Conservation (phyloP, 2,329 filamentous ascomycete species). For the Metarhizium album region DNA sequence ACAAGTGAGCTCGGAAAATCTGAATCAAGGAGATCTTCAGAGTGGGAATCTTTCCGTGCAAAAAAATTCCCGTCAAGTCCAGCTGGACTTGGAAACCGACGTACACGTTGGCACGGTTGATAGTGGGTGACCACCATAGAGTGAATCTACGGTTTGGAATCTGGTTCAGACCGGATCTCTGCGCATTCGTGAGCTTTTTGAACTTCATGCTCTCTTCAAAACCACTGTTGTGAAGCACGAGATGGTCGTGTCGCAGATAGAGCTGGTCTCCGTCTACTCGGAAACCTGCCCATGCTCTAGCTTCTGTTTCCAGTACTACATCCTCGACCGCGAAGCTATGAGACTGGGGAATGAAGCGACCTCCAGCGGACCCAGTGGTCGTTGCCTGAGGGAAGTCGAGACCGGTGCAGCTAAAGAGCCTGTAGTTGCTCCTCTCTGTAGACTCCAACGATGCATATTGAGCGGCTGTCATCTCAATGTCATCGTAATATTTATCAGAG, state of each 20-base stretch:
- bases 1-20: conserved; percentile 98
- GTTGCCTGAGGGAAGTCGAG: conserved; percentile 17
- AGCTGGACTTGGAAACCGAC: conserved; percentile 99
- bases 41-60: conserved; percentile 97
- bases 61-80: conserved; percentile 94
- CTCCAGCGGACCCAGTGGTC: conserved; percentile 2
- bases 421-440: conserved; percentile 24
- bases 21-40: conserved; percentile 97
- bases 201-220: conserved; percentile 76
- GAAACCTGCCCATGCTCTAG: conserved; percentile 39
- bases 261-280: conserved; percentile 39
- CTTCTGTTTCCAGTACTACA: conserved; percentile 30
- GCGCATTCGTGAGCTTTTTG: conserved; percentile 97
- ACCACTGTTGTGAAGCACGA: conserved; percentile 19
- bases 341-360: conserved; percentile 12
- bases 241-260: conserved; percentile 30
- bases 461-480: conserved; percentile 34
- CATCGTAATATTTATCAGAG: conserved; percentile 19
- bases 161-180: conserved; percentile 92
- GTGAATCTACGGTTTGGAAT: conserved; percentile 98
- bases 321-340: conserved; percentile 28
- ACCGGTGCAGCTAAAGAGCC: conserved; percentile 23
- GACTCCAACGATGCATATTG: conserved; percentile 29
- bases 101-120: conserved; percentile 93
- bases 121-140: conserved; percentile 91